Evolutionary conservation across 768 basidiomycete genomes (phyloP), one percentile per base, ranked within the genome.

Genomic region (Sarcodon sp.): DNA sequence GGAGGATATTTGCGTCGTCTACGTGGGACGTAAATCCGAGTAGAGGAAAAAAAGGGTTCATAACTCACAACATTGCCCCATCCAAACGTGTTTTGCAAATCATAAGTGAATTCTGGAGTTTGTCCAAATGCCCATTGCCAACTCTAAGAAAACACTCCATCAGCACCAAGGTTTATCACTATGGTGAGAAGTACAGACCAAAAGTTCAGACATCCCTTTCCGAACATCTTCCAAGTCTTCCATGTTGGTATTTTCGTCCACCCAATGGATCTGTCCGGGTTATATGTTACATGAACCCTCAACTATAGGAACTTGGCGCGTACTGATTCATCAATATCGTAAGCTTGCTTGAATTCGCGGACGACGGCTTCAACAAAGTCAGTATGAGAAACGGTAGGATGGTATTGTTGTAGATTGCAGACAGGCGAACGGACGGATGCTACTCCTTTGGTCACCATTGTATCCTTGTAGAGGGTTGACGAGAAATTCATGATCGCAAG

Each of bases 101-200:
- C 68, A 57, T 88, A 86, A 6, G 79, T 83, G 60, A 99, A 98
- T 59, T 94, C 87, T 37, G 93, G 92, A 0, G 93, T 94, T 59
- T 93, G 87, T 0, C 93, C 94, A 57, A 80, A 96, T 11, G 75
- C 69, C 91, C 93, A 98, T 16, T 88, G 75, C 96, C 96, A 97
- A 33, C 74, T 81, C 92, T 93, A 55, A 10, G 35, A 45, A 43
- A 6, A 33, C 1, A 16, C 47, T 21, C n/a, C 31, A 32, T 12
- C 34, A 34, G 46, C 16, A 11, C 35, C 0, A 37, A 15, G 13
- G 11, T 11, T 6, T 7, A 4, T 21, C 6, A 41, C 35, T 47
- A 35, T 27, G 21, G 35, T 27, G 35, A 16, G n/a, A 8, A 36
- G 3, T 3, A 63, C 76, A 33, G 52, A 84, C 89, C 55, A 69